These are phyloP conservation scores for Globisporangium heterothallicum DNA, from an alignment of 352 stramenopile genomes.

Conservation along the genomic window DNA sequence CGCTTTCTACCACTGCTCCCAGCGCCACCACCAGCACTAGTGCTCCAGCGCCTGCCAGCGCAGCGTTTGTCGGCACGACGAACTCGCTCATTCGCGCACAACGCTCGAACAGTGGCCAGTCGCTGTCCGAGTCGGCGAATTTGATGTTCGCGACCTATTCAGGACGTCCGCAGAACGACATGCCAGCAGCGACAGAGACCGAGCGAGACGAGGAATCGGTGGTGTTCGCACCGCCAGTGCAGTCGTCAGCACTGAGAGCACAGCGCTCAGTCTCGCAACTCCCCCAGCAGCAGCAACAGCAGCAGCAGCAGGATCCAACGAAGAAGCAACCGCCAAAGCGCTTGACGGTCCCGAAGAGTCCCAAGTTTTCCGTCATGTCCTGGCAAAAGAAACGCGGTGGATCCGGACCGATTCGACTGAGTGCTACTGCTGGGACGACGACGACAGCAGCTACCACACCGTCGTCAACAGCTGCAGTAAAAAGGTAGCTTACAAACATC, in stretches of 20 bases:
- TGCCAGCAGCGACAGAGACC: too few relatives aligned
- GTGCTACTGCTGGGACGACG: conserved; percentile 1
- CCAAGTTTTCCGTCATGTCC: conserved; percentile 84
- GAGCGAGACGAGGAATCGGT: background rate
- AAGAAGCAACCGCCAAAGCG: conserved; percentile 25
- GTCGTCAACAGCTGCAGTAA: background rate
- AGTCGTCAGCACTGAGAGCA: conserved; percentile 22
- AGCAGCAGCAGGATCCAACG: conserved; percentile 14
- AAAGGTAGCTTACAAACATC: too few relatives aligned
- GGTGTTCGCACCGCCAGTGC: conserved; percentile 10
- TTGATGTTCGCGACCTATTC: conserved; percentile 26
- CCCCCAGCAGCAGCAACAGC: background rate
- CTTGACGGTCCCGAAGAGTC: conserved; percentile 69
- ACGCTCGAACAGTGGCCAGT: conserved; percentile 34
- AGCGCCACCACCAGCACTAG: conserved; percentile 1
- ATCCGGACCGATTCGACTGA: background rate
- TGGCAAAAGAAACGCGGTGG: conserved; percentile 64
- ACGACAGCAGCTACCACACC: too few relatives aligned
- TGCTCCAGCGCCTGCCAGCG: conserved; percentile 8
- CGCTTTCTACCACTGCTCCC: background rate
- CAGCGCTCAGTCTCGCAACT: conserved; percentile 37
- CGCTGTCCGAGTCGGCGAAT: conserved; percentile 45
- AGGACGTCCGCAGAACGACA: background rate
- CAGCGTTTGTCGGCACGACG: conserved; percentile 51
- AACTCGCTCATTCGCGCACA: conserved; percentile 66